A percentile compares a stretch with the other conserved stretches of the same genome.
phyloP scores from a whole-genome alignment of 176 grass and related monocot genomes.

The Aegilops longissima region DNA sequence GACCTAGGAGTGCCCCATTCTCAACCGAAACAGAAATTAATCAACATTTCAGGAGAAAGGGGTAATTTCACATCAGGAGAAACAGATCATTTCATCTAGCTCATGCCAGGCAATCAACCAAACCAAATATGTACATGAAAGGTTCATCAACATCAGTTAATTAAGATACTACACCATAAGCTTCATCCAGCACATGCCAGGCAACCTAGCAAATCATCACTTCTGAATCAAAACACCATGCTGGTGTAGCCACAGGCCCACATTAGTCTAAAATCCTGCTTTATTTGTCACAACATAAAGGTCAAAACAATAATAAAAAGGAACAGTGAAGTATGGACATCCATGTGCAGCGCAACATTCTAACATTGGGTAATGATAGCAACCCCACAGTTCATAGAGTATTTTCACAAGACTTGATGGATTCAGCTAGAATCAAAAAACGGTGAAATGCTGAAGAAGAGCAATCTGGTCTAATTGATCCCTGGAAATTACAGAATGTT shows the following conservation, averaged over 20 bases:
- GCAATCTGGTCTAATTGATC: not conserved
- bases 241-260: not conserved
- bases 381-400: not conserved
- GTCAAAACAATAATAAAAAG: not conserved
- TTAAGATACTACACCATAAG: too few relatives aligned
- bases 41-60: too few relatives aligned
- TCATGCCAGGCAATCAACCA: too few relatives aligned
- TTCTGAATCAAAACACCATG: not conserved
- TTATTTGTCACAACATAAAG: not conserved
- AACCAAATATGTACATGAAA: too few relatives aligned
- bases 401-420: not conserved
- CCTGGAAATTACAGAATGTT: not conserved
- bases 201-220: too few relatives aligned
- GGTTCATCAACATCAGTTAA: too few relatives aligned
- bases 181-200: too few relatives aligned
- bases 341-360: not conserved
- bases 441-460: not conserved
- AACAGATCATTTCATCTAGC: too few relatives aligned
- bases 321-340: not conserved
- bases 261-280: not conserved
- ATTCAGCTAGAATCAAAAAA: not conserved
- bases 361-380: too few relatives aligned
- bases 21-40: too few relatives aligned
- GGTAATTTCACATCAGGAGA: too few relatives aligned
- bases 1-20: too few relatives aligned